phyloP scores from a whole-genome alignment of 2,329 filamentous ascomycete genomes.

The Arthrobotrys sphaeroides region DNA sequence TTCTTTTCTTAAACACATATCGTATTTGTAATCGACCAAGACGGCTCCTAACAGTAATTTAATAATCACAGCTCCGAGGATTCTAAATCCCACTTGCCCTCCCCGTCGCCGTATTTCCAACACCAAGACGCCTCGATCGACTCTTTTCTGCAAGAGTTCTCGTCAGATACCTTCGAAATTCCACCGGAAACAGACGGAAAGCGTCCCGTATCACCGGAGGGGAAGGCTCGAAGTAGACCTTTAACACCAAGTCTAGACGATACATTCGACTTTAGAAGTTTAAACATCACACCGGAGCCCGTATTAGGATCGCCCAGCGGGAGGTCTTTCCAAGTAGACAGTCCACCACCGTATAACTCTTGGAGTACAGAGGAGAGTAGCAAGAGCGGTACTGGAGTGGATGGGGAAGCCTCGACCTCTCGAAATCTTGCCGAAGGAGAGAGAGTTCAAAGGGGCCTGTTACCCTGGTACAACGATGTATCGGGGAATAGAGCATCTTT shows the following conservation, averaged over 20 bases:
- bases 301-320: constrained; percentile 23
- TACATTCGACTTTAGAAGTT: constrained; percentile 34
- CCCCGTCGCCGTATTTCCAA: constrained; percentile 31
- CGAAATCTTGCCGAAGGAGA: not conserved
- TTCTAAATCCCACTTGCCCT: constrained; percentile 6
- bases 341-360: constrained; percentile 46
- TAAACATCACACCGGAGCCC: constrained; percentile 42
- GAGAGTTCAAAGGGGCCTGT: not conserved
- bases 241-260: constrained; percentile 35
- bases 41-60: not conserved
- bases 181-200: constrained; percentile 35
- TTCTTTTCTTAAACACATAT: not conserved
- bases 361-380: constrained; percentile 18
- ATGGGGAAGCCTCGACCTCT: constrained; percentile 2
- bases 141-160: constrained; percentile 41
- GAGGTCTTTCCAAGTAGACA: constrained; percentile 29
- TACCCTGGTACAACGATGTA: constrained; percentile 44
- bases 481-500: constrained; percentile 31
- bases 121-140: constrained; percentile 41
- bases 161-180: constrained; percentile 10
- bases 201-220: constrained; percentile 38
- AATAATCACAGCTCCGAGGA: constrained; percentile 5
- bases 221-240: constrained; percentile 22
- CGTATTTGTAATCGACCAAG: not conserved
- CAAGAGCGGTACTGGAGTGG: not conserved